A percentile compares a stretch with the other conserved stretches of the same genome.
Conservation (phyloP, 2,329 filamentous ascomycete species). For the Acrodontium crateriforme region DNA sequence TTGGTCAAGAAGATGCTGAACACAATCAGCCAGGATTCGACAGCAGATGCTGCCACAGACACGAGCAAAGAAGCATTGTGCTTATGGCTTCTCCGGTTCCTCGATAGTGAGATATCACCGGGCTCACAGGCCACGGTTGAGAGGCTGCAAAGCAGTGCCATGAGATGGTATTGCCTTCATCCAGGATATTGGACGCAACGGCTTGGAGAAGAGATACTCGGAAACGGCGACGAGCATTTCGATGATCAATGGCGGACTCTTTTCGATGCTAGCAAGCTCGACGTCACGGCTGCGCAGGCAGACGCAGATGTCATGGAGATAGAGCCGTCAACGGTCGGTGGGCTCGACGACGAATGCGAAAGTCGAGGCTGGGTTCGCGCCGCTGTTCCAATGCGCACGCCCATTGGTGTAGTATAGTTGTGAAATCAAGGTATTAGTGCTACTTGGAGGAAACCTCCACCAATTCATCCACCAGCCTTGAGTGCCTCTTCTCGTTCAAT, state of each 20-base stretch:
- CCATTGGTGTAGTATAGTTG: conserved; percentile 2
- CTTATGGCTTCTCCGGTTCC: conserved; percentile 37
- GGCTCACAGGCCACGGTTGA: conserved; percentile 9
- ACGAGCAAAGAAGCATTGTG: conserved; percentile 29
- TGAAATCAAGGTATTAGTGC: no score
- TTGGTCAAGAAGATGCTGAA: conserved; percentile 27
- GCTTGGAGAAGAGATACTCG: conserved; percentile 22
- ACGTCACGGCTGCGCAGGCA: no score
- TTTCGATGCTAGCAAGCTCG: conserved; percentile 20
- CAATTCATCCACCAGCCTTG: conserved; percentile 17
- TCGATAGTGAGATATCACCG: conserved; percentile 26
- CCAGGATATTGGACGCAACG: conserved; percentile 25
- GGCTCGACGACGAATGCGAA: not conserved
- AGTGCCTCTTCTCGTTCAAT: conserved; percentile 66
- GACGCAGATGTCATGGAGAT: no score
- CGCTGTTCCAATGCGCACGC: not conserved
- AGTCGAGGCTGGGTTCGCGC: conserved; percentile 6
- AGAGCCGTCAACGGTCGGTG: no score
- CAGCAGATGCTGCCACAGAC: conserved; percentile 7
- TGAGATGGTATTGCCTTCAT: conserved; percentile 23
- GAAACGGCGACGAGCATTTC: conserved; percentile 11
- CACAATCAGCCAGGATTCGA: conserved; percentile 14
- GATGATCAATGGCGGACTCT: conserved; percentile 19
- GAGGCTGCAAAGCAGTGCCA: conserved; percentile 6
- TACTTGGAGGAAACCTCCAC: no score